phyloP scores from a whole-genome alignment of 257 asterid genomes.

The Anisodus tanguticus region DNA sequence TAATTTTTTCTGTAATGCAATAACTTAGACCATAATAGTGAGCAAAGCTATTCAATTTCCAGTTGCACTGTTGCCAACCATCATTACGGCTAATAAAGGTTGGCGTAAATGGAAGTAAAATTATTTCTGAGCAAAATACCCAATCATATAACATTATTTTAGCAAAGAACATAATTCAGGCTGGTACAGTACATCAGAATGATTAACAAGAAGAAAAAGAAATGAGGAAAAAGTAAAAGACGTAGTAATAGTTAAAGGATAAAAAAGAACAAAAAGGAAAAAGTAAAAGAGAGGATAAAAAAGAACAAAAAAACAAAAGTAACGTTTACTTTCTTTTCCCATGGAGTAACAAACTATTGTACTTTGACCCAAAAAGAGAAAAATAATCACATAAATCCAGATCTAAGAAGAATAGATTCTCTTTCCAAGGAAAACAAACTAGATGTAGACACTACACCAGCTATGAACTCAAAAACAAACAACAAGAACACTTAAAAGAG shows the following conservation, averaged over 20 bases:
- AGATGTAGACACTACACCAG: constrained; percentile 29
- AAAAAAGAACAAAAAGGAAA: constrained; percentile 31
- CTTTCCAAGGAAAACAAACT: constrained; percentile 33
- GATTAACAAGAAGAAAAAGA: not conserved
- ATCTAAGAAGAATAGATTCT: constrained; percentile 54
- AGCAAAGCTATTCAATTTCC: not conserved
- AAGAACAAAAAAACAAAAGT: constrained; percentile 44
- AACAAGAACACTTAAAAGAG: not conserved
- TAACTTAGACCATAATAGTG: not conserved
- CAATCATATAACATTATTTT: not conserved
- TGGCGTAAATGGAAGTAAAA: constrained; percentile 16
- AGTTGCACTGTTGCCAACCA: not conserved
- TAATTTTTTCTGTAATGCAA: not conserved
- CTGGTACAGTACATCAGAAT: not conserved
- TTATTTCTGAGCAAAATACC: not conserved
- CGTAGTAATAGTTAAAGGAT: constrained; percentile 27
- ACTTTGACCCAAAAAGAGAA: constrained; percentile 21
- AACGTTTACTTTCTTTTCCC: constrained; percentile 41
- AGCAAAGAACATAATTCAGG: not conserved
- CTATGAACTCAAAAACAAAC: constrained; percentile 16
- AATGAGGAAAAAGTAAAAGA: not conserved
- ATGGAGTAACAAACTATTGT: constrained; percentile 25
- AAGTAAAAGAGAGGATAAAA: constrained; percentile 8
- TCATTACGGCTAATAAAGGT: not conserved
- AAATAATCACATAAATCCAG: constrained; percentile 44